phyloP scores from a whole-genome alignment of 2,329 filamentous ascomycete species.

The Aspergillus japonicus region DNA sequence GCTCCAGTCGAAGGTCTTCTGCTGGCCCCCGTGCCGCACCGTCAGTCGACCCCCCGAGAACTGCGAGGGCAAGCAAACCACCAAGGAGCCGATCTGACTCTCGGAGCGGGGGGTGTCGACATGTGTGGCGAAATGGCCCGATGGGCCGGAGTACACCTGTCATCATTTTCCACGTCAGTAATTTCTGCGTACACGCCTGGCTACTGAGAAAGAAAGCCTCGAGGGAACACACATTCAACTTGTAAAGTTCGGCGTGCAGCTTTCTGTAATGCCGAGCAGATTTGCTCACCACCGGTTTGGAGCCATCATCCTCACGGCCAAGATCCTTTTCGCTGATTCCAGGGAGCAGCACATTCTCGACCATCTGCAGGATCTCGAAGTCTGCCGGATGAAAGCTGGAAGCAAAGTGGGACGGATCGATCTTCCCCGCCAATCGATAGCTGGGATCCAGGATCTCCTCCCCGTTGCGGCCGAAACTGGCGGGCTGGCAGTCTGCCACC shows the following conservation, averaged over 20 bases:
- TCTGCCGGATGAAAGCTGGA: conserved; percentile 54
- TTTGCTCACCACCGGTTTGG: too few relatives aligned
- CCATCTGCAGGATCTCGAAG: conserved; percentile 52
- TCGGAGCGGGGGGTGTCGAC: conserved; percentile 54
- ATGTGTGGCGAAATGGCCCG: conserved; percentile 52
- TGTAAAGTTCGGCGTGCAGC: conserved; percentile 56
- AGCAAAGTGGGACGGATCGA: conserved; percentile 50
- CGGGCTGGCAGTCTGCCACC: conserved; percentile 41
- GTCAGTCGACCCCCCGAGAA: conserved; percentile 35
- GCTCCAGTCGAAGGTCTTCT: conserved; percentile 30
- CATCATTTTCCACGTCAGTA: background rate
- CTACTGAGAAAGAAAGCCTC: background rate
- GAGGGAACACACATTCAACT: conserved; percentile 49
- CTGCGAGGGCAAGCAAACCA: conserved; percentile 50
- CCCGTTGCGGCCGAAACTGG: conserved; percentile 49
- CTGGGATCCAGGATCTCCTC: conserved; percentile 52
- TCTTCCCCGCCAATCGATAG: conserved; percentile 54
- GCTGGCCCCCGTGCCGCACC: conserved; percentile 33
- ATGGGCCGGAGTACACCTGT: conserved; percentile 54
- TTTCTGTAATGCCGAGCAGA: conserved; percentile 24
- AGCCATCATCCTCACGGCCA: too few relatives aligned
- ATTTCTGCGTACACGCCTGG: background rate
- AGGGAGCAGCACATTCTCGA: conserved; percentile 50
- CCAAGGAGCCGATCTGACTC: conserved; percentile 54
- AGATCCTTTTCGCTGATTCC: conserved; percentile 15